Base-by-base conservation (phyloP, 345 rosid genomes). In the Noccaea bulbosa region DNA sequence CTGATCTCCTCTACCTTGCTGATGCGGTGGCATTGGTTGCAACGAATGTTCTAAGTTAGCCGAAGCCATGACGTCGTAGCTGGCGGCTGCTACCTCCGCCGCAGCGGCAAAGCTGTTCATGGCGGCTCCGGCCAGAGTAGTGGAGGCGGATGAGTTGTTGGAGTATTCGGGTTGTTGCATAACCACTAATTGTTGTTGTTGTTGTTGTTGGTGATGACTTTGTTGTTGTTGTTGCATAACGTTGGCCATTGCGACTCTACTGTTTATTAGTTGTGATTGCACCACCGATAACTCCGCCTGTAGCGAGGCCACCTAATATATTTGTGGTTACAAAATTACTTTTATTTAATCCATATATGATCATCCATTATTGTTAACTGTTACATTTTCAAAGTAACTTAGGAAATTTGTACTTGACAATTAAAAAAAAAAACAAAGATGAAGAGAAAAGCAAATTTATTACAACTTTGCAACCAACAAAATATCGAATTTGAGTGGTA, bases 91-190 rank as follows among this genome's bases (percentile, higher is more conserved):
- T 11, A 34, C 71, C 16, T 66, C 77, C 0, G 60, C 72, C 2
- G 67, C 58, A 0, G 80, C 44, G 2, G 59, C 7, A 4, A 87
- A 85, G 49, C 61, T 80, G 81, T 67, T 78, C 71, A 86, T 75
- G 78, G 86, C 77, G 32, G 83, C 73, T 77, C 86, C 82, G 58
- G 84, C 77, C 62, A 90, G 83, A 82, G 82, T 83, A 43, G 85
- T 87, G 70, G 98, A 88, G 63, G 84, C 88, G 1, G 98, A 85
- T n/a, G 98, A 93, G 72, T 88, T 88, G 89, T 86, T 93, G 67
- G 98, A 93, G 80, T 88, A 88, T 32, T 88, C 84, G 1, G 94
- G 91, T 75, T 93, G 98, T 64, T 81, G 83, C 80, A 84, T 67
- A 15, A 76, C 79, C 22, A 77, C 78, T 38, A 78, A 77, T 12